These are phyloP conservation scores for Talaromyces funiculosus DNA, from an alignment of 2,329 filamentous ascomycete genomes.

Conservation along the genomic window DNA sequence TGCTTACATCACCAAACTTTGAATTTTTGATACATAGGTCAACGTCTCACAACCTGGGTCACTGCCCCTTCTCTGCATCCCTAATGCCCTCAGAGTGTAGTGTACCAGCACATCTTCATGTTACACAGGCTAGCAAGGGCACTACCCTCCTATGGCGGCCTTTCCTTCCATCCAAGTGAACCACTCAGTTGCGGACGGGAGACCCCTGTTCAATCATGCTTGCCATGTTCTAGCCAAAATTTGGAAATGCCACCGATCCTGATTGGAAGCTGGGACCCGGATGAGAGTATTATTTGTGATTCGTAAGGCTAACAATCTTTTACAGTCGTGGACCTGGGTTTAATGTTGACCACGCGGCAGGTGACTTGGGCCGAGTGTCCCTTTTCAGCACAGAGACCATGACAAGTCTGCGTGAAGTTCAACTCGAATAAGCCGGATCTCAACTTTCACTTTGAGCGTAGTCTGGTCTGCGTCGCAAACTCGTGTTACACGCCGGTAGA, in stretches of 20 bases:
- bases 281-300: background rate
- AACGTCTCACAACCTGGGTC: background rate
- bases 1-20: background rate
- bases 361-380: background rate
- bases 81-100: background rate
- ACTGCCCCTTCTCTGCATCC: background rate
- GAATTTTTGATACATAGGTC: background rate
- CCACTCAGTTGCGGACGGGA: background rate
- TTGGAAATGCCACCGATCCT: background rate
- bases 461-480: background rate
- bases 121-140: constrained; percentile 2
- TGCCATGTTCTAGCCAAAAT: background rate
- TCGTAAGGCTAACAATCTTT: background rate
- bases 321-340: background rate
- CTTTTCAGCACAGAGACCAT: background rate
- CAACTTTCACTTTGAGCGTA: background rate
- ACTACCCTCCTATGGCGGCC: background rate
- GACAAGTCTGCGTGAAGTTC: background rate
- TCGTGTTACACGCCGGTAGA: constrained; percentile 1
- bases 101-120: background rate
- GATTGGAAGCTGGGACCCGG: background rate
- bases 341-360: background rate
- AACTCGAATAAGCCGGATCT: background rate
- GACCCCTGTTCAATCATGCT: background rate
- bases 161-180: background rate